Percentiles rank a stretch among this genome's conserved stretches.
phyloP scores from a whole-genome alignment of 208 protist genomes.

The Leishmania mexicana region DNA sequence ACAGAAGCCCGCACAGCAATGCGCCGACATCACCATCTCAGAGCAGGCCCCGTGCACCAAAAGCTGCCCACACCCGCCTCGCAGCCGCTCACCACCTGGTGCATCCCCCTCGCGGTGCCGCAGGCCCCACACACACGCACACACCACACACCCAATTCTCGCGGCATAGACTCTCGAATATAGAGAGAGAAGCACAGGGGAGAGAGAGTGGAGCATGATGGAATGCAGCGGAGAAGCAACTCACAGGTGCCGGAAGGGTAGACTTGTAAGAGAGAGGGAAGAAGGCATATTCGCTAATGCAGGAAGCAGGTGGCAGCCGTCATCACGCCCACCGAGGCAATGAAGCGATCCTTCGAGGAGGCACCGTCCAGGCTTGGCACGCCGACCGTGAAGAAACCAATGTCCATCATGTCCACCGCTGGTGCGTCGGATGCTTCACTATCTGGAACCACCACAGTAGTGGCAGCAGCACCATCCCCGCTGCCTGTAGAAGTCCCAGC shows the following conservation, averaged over 20 bases:
- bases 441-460: background rate
- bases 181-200: background rate
- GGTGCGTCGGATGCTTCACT: background rate
- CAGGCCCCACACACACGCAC: too few relatives aligned
- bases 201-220: background rate
- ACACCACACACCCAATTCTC: too few relatives aligned
- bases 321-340: constrained; percentile 48
- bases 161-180: background rate
- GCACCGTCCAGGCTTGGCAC: constrained; percentile 13
- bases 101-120: too few relatives aligned
- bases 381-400: constrained; percentile 50
- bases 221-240: background rate
- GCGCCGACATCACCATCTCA: background rate
- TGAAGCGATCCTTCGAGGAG: constrained; percentile 12
- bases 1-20: background rate
- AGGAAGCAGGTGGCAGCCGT: constrained; percentile 23
- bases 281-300: background rate
- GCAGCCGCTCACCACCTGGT: background rate
- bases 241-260: background rate
- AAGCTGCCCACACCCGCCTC: background rate
- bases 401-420: constrained; percentile 23
- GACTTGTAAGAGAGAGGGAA: background rate
- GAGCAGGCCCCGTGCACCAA: background rate
- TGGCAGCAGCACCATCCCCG: background rate
- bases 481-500: background rate